phyloP scores from a whole-genome alignment of 139 green algal genomes.

The Pleodorina starrii region DNA sequence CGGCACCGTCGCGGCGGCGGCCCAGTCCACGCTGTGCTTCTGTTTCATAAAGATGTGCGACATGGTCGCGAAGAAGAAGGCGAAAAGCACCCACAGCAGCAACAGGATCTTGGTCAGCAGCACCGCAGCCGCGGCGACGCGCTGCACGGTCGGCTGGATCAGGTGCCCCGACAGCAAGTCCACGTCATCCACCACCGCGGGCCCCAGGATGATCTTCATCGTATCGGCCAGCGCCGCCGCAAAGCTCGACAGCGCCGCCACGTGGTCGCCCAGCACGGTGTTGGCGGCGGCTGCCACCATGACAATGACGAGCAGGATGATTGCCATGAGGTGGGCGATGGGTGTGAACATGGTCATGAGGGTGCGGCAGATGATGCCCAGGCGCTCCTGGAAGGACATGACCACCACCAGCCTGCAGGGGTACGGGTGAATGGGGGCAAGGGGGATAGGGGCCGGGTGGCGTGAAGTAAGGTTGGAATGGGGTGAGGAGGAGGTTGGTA shows the following conservation, averaged over 20 bases:
- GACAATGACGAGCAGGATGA: slow-evolving; percentile 37
- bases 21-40: slow-evolving; percentile 31
- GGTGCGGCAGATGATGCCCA: slow-evolving; percentile 64
- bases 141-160: background rate
- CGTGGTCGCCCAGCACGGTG: slow-evolving; percentile 2
- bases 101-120: slow-evolving; percentile 37
- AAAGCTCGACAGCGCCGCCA: background rate
- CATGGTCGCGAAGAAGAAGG: slow-evolving; percentile 58
- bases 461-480: background rate
- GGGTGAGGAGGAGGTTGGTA: too few relatives aligned
- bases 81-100: slow-evolving; percentile 49
- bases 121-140: background rate
- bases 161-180: background rate
- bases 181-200: background rate
- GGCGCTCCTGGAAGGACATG: slow-evolving; percentile 58
- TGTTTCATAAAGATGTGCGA: slow-evolving; percentile 34
- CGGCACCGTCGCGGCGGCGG: background rate
- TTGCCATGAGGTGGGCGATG: slow-evolving; percentile 50
- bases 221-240: slow-evolving; percentile 22
- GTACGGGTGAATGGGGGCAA: background rate
- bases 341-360: slow-evolving; percentile 16
- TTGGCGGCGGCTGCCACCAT: slow-evolving; percentile 40
- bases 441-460: background rate
- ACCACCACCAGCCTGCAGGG: slow-evolving; percentile 51
- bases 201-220: slow-evolving; percentile 42